Evolutionary conservation across 1,139 yeast species (phyloP).

Genomic region (Pichia kudriavzevii): DNA sequence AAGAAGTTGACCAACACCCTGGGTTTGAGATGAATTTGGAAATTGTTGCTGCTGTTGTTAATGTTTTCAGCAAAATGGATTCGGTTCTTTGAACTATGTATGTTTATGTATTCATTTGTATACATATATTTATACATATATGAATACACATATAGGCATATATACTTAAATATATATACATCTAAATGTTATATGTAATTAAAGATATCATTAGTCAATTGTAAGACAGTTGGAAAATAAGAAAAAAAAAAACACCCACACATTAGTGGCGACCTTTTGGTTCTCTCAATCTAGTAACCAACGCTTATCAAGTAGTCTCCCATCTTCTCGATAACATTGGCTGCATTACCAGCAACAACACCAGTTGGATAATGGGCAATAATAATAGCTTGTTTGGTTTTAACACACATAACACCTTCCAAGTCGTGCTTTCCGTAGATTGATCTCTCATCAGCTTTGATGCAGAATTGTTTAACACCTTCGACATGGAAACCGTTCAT

Average conservation of each 20-base stretch:
- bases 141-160: background rate
- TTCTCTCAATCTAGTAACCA: slow-evolving; percentile 45
- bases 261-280: too few species aligned
- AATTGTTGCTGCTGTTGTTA: slow-evolving; percentile 80
- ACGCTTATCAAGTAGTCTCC: slow-evolving; percentile 90
- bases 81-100: slow-evolving; percentile 22
- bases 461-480: slow-evolving; percentile 79
- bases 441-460: slow-evolving; percentile 87
- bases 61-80: slow-evolving; percentile 56
- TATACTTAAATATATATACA: background rate
- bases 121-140: background rate
- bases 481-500: slow-evolving; percentile 79
- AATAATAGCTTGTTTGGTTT: slow-evolving; percentile 87
- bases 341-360: slow-evolving; percentile 91
- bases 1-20: slow-evolving; percentile 56
- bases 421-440: slow-evolving; percentile 87
- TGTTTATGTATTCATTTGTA: background rate
- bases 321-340: slow-evolving; percentile 86
- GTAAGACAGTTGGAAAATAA: background rate
- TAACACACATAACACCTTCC: slow-evolving; percentile 82
- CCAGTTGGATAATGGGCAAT: slow-evolving; percentile 93
- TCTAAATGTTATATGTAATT: background rate
- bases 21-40: slow-evolving; percentile 68
- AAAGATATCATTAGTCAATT: background rate
- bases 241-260: background rate